Evolutionary conservation across 148 eudicot genomes (phyloP).

Genomic region (Gaultheria prostrata): DNA sequence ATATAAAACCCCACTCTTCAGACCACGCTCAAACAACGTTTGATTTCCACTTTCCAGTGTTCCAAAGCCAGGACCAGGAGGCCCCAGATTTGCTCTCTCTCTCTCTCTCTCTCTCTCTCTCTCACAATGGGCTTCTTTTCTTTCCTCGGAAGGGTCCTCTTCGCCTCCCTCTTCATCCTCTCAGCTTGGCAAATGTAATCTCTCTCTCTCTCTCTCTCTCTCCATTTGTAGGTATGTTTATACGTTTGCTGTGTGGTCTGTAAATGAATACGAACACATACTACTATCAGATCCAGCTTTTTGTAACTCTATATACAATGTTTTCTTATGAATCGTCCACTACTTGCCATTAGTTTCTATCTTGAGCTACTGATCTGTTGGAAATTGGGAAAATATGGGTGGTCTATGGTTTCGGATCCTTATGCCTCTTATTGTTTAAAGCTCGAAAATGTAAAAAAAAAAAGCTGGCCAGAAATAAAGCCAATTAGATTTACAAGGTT

Average conservation of each 20-base stretch:
- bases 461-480: not conserved
- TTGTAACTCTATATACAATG: not conserved
- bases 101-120: conserved; percentile 11
- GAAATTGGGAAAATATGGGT: not conserved
- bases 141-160: conserved; percentile 52
- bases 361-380: not conserved
- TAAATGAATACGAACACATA: not conserved
- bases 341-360: not conserved
- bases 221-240: not conserved
- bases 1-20: not conserved
- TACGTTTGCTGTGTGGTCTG: not conserved
- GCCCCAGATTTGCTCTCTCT: not conserved
- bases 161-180: conserved; percentile 60
- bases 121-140: conserved; percentile 49
- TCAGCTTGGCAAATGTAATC: conserved; percentile 52
- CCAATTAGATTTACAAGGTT: not conserved
- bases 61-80: conserved; percentile 6
- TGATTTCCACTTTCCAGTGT: not conserved
- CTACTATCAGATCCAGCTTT: conserved; percentile 6
- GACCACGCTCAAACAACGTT: not conserved
- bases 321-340: not conserved
- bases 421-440: not conserved
- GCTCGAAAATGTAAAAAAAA: not conserved
- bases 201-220: conserved; percentile 16
- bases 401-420: not conserved